Conservation (phyloP, 257 asterid genomes). For the Knoxia roxburghii region DNA sequence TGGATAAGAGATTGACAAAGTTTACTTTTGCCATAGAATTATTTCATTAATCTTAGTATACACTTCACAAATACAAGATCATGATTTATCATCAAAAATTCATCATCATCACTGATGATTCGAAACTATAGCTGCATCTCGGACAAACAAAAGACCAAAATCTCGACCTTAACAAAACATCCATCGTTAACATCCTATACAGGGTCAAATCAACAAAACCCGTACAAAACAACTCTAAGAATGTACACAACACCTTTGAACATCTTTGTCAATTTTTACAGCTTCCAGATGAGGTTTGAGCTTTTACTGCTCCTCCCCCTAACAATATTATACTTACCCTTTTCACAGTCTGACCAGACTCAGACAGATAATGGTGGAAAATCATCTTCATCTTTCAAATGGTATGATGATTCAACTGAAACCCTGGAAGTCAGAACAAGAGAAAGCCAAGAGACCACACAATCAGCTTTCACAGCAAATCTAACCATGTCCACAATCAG, state of each 20-base stretch:
- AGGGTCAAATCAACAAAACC: constrained; percentile 4
- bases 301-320: constrained; percentile 2
- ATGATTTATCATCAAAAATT: neutral
- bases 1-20: too few relatives aligned
- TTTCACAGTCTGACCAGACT: constrained; percentile 17
- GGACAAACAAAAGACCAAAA: neutral
- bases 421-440: constrained; percentile 51
- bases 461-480: neutral
- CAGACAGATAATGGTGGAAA: constrained; percentile 70
- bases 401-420: constrained; percentile 51
- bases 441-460: neutral
- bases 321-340: constrained; percentile 7
- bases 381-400: constrained; percentile 69
- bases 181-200: constrained; percentile 16
- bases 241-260: constrained; percentile 24
- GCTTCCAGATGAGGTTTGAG: too few relatives aligned
- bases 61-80: neutral
- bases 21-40: too few relatives aligned
- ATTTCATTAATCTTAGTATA: neutral
- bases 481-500: neutral
- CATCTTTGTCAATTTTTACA: too few relatives aligned
- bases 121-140: neutral
- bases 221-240: constrained; percentile 10
- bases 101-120: neutral
- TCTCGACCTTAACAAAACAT: neutral